Percentiles rank a stretch among this genome's conserved stretches.
phyloP scores from a whole-genome alignment of 2,329 filamentous ascomycete species.

The Geosmithia flava region DNA sequence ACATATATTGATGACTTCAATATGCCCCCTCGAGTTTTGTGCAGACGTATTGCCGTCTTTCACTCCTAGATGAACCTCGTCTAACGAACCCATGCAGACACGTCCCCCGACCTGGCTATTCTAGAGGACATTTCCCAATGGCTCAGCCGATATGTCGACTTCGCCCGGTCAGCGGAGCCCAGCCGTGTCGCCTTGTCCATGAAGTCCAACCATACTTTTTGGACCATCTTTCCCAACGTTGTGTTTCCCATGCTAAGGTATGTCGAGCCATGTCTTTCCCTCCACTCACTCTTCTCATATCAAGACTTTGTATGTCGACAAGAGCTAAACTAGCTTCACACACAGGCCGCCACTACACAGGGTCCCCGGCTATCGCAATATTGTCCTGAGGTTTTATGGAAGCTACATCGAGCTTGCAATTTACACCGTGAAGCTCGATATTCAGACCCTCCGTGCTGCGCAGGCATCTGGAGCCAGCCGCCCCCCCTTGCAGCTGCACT shows the following conservation, averaged over 20 bases:
- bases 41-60: background rate
- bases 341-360: constrained; percentile 12
- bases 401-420: constrained; percentile 36
- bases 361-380: constrained; percentile 14
- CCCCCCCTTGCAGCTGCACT: constrained; percentile 11
- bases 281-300: background rate
- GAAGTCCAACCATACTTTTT: constrained; percentile 33
- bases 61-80: background rate
- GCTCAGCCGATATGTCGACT: constrained; percentile 8
- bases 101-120: background rate
- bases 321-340: background rate
- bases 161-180: constrained; percentile 19
- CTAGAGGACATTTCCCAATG: background rate
- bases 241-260: constrained; percentile 28
- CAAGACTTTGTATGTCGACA: too few species aligned
- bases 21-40: background rate
- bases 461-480: background rate
- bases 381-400: constrained; percentile 20
- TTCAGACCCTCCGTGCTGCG: constrained; percentile 3
- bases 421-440: constrained; percentile 38
- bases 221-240: constrained; percentile 38
- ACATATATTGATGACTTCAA: background rate
- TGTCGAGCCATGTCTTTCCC: constrained; percentile 5
- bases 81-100: background rate
- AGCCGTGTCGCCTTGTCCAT: constrained; percentile 28